Base-by-base conservation (phyloP, 1,284 basidiomycete genomes). In the Bjerkandera adusta region DNA sequence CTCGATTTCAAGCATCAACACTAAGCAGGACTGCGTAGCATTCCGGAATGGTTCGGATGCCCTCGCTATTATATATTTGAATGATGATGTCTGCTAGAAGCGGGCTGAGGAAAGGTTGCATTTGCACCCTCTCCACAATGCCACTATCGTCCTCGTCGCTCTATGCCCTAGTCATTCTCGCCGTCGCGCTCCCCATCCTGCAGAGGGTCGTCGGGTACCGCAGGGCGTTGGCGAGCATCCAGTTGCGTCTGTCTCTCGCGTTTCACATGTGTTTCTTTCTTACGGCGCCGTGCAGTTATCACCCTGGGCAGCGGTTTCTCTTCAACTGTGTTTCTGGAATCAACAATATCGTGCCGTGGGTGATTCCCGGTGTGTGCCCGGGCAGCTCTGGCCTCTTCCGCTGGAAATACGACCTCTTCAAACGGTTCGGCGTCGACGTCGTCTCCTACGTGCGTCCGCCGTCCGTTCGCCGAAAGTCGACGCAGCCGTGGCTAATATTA, bases 371-470 rank as follows among this genome's bases (percentile, higher is more conserved):
- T 30, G 29, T 61, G 21, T 29, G 44, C 1, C 53, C 53, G 0
- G 59, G 59, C 8, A 33, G 46, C 12, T 43, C 50, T 12, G 50
- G 49, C 32, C 33, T 45, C 3, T 54, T 54, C 47, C 43, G 40
- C 18, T 20, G 38, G 13, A 58, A 57, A 36, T 48, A 56, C 43
- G 36, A 32, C 20, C 53, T 56, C 40, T 57, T 56, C 39, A 53
- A 41, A 29, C 29, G 45, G 30, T 35, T 40, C 8, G 55, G 55
- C 1, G 50, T 50, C 44, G 57, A 61, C 39, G 46, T 61, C 27
- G 36, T 58, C 15, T 46, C 55, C 1, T 45, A 44, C 33, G 59
- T 59, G 45, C 25, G 55, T 52, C 15, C 21, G 11, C 15, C 38
- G 18, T 8, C 36, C 12, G 26, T 12, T 41, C n/a, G 16, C 30